Conservation (phyloP, 805 yeast species). For the Ogataea ganodermae region DNA sequence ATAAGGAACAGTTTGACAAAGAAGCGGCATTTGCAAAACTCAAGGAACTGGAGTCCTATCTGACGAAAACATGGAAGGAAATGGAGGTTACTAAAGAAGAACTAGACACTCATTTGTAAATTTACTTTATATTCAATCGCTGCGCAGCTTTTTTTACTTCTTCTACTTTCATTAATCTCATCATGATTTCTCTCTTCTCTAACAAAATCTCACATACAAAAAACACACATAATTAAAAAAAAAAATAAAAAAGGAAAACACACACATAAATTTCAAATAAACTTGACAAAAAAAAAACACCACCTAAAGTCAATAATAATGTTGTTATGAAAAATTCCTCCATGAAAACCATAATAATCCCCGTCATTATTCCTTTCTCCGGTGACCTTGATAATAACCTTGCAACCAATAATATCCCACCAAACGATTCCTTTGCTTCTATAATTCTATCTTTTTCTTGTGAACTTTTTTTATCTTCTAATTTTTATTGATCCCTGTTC, state of each 20-base stretch:
- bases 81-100: slow-evolving; percentile 37
- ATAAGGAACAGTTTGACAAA: slow-evolving; percentile 40
- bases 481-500: slow-evolving; percentile 1
- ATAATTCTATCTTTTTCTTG: slow-evolving; percentile 7
- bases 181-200: slow-evolving; percentile 1
- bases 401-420: not conserved
- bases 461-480: slow-evolving; percentile 1
- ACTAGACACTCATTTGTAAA: slow-evolving; percentile 9
- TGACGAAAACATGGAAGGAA: slow-evolving; percentile 34
- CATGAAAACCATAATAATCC: not conserved
- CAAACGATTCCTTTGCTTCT: slow-evolving; percentile 6
- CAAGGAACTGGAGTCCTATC: slow-evolving; percentile 32
- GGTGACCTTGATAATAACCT: not conserved
- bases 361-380: not conserved
- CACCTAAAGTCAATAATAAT: not conserved
- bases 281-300: not conserved
- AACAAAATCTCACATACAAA: slow-evolving; percentile 7
- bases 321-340: not conserved
- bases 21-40: slow-evolving; percentile 36
- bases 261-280: not conserved
- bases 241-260: not conserved
- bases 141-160: too few species aligned
- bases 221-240: not conserved
- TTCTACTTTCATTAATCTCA: not conserved
- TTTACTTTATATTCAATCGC: too few species aligned